Evolutionary conservation across 2,329 filamentous ascomycete species (phyloP), one percentile per base, ranked within the genome.

Genomic region (Malbranchea cinnamomea): DNA sequence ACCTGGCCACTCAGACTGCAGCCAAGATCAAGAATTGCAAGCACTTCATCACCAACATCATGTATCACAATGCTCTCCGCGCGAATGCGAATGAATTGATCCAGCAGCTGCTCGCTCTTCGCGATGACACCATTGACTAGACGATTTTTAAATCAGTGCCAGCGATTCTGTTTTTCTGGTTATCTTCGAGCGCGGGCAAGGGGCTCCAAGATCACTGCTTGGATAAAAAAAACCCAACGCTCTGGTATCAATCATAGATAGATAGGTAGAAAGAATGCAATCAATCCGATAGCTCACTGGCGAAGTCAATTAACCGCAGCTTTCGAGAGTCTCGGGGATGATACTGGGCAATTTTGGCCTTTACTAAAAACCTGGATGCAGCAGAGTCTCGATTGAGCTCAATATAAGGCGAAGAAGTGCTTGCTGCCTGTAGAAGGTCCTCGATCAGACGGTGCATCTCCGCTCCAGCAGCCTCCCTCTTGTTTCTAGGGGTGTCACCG

Each of bases 41-140:
- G 58, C 74, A 81, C 23, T 89, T 78, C 44, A 71, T 89, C 47
- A 93, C 83, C 22, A 94, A 93, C 50, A 64, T 67, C 14, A 71
- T 92, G 65, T 89, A 89, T 47, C 87, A 95, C 53, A 78, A 89
- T 47, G 87, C 79, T 0, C 52, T 94, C 24, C 66, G 81, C 35
- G 65, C 67, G 30, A 79, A 72, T 54, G 63, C 75, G 4, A 78
- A 82, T 16, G 80, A 91, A 41, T 71, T 94, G 11, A 60, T 93
- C 44, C 70, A 69, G 42, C 69, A 78, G 43, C 59, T 93, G 3
- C 89, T 91, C 49, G 70, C 65, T 30, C 52, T 93, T 48, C 69
- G 83, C 40, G 83, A 93, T 39, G 71, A 75, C 50, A 61, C 64
- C 11, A 59, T 72, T 30, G 70, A 75, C 44, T 74, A 52, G 37